Conservation (phyloP, 768 basidiomycete species). For the Lyophyllum shimeji region DNA sequence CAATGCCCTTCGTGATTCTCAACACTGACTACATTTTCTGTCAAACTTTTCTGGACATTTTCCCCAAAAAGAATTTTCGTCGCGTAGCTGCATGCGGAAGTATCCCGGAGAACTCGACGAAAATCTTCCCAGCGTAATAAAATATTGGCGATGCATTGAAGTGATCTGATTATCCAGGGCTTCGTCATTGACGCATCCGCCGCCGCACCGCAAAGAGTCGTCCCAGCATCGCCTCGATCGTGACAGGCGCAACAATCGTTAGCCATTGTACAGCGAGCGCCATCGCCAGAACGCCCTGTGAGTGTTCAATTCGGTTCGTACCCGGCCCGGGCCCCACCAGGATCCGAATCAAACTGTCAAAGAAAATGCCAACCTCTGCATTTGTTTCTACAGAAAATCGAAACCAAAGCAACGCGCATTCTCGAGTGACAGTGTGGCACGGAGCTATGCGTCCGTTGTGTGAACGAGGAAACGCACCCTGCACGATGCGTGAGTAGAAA, state of each 20-base stretch:
- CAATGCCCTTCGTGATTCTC: not conserved
- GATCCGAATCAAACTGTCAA: constrained; percentile 13
- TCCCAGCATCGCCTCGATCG: not conserved
- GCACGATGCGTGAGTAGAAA: not conserved
- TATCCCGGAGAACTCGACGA: not conserved
- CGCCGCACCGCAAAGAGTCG: not conserved
- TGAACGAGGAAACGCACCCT: not conserved
- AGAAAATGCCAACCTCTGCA: not conserved
- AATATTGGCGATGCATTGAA: not conserved
- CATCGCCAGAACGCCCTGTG: not conserved
- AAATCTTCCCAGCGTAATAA: constrained; percentile 1
- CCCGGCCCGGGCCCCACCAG: constrained; percentile 12
- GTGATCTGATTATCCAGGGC: too few relatives aligned
- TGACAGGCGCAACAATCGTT: constrained; percentile 1
- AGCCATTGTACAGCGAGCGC: not conserved
- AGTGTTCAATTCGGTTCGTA: constrained; percentile 5
- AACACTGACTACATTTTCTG: not conserved
- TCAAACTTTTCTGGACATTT: not conserved
- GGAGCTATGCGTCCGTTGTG: not conserved
- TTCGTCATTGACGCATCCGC: too few relatives aligned
- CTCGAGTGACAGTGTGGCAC: not conserved
- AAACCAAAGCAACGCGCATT: not conserved
- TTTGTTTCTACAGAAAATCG: not conserved
- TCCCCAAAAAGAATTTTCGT: not conserved
- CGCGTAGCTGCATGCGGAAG: not conserved